Evolutionary conservation across 371 early-diverging fungal species (phyloP).

Genomic region (Apophysomyces ossiformis): DNA sequence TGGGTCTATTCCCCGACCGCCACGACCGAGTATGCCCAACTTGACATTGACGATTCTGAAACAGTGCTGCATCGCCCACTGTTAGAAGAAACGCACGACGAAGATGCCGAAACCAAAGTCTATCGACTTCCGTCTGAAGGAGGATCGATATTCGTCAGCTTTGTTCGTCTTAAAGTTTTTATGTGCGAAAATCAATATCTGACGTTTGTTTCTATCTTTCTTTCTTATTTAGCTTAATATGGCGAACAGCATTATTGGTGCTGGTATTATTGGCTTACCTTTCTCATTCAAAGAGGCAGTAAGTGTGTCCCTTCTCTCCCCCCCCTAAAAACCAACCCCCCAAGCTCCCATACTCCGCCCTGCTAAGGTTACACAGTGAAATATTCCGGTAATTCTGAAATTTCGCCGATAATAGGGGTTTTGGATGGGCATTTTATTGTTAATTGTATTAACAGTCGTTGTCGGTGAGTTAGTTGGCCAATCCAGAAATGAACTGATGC

Average conservation of each 20-base stretch:
- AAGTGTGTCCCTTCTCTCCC: constrained; percentile 16
- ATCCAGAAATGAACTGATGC: constrained; percentile 6
- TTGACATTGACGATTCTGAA: constrained; percentile 47
- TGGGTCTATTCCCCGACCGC: constrained; percentile 9
- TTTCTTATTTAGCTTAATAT: constrained; percentile 64
- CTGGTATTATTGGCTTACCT: constrained; percentile 72
- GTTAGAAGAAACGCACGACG: constrained; percentile 18
- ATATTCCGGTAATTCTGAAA: constrained; percentile 11
- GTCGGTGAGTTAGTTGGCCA: constrained; percentile 54
- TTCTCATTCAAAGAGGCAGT: constrained; percentile 66
- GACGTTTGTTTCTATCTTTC: constrained; percentile 1
- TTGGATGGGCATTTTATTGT: constrained; percentile 64
- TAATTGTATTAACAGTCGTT: constrained; percentile 64
- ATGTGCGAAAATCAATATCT: neutral
- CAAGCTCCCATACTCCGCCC: neutral
- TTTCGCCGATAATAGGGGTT: constrained; percentile 47
- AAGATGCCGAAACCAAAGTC: constrained; percentile 27
- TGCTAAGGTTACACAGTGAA: neutral
- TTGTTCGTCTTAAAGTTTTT: constrained; percentile 36
- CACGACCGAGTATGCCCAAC: constrained; percentile 37
- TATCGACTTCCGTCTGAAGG: constrained; percentile 51
- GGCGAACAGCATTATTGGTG: constrained; percentile 82
- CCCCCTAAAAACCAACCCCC: neutral
- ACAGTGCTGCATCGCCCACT: constrained; percentile 19
- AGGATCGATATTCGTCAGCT: constrained; percentile 51